Base-by-base conservation (phyloP, 257 asterid genomes). In the Solanum dulcamara region DNA sequence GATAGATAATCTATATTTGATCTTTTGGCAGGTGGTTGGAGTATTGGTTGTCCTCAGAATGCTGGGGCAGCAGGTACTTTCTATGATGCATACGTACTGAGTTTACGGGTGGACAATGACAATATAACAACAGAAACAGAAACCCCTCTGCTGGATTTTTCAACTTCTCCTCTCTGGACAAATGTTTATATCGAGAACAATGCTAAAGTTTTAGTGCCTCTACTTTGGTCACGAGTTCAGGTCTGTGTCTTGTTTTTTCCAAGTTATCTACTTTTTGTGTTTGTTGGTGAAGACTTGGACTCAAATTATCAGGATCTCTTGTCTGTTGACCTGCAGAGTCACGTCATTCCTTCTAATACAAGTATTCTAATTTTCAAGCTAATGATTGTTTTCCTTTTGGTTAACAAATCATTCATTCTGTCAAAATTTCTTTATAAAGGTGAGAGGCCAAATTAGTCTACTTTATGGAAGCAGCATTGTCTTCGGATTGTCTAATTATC, bases 11-110 rank as follows among this genome's bases (percentile, higher is more conserved):
- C 42, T 85, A 28, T 79, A 48, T 48, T 79, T 59, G 79, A 59
- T 87, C 87, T 64, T 85, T 81, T 90, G 91, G 88, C 93, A 96
- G 99, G 99, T 90, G 99, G 99, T 75, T 82, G 85, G 84, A 96
- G 99, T 91, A 88, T 87, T 85, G 98, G 98, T 40, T 96, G 99
- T 86, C 92, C 93, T n/a, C 85, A 89, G 95, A 96, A 96, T 93
- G 90, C 91, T 85, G 99, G 99, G 88, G 99, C 98, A n/a, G 98
- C 99, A 51, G 99, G 99, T 85, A 96, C 99, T 89, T 94, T 94
- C 88, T 94, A 93, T 74, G 99, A 96, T 91, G 98, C 95, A 86
- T 93, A 92, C 81, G 95, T 94, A 50, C 89, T 96, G 93, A 96
- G 99, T 90, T 91, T 96, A 88, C 92, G 99, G 86, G 98, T 96